Conservation (phyloP, 2,329 filamentous ascomycete species). For the Aspergillus novofumigatus region DNA sequence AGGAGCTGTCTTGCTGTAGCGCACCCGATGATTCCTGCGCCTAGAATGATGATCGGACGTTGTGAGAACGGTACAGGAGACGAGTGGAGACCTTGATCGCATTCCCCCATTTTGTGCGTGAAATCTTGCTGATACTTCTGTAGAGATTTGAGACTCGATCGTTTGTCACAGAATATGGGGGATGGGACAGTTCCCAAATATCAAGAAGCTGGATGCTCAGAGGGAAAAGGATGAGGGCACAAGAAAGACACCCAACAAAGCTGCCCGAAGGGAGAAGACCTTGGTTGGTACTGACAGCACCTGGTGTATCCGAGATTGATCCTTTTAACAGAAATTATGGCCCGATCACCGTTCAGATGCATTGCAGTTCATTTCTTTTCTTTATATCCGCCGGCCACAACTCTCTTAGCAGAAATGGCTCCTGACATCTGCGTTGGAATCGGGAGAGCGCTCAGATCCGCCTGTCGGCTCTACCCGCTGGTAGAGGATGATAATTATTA, state of each 20-base stretch:
- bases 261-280: neutral
- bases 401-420: neutral
- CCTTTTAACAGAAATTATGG: neutral
- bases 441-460: constrained; percentile 12
- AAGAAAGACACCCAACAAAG: neutral
- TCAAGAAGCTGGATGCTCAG: neutral
- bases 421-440: neutral
- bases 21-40: constrained; percentile 40
- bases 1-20: constrained; percentile 33
- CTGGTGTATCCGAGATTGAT: neutral
- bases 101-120: constrained; percentile 18
- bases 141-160: neutral
- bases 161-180: neutral
- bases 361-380: too few relatives aligned
- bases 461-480: constrained; percentile 10
- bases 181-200: neutral
- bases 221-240: neutral
- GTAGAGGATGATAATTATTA: neutral
- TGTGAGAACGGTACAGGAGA: constrained; percentile 27
- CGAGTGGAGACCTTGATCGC: constrained; percentile 18
- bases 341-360: neutral
- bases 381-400: neutral
- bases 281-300: neutral
- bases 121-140: neutral
- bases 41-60: constrained; percentile 33